Evolutionary conservation across 139 green algal genomes (phyloP).

Genomic region (Picochlorum sp.): DNA sequence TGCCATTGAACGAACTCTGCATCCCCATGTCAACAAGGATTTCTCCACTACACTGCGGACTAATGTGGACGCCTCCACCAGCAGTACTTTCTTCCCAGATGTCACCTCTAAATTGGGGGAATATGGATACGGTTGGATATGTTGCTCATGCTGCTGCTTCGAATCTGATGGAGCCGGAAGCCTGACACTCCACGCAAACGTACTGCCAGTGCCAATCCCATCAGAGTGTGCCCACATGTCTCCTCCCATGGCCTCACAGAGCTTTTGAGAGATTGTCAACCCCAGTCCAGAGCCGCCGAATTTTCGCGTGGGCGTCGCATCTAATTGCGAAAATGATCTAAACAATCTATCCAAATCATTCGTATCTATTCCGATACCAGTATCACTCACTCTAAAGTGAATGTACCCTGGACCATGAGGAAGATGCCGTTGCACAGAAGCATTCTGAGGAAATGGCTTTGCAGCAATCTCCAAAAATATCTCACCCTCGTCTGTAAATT

Average conservation of each 20-base stretch:
- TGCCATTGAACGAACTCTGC: conserved; percentile 45
- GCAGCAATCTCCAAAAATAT: conserved; percentile 60
- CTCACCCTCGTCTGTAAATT: conserved; percentile 76
- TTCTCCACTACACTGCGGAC: conserved; percentile 42
- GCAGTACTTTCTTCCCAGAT: conserved; percentile 42
- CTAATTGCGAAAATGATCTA: conserved; percentile 67
- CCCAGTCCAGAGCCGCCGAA: conserved; percentile 78
- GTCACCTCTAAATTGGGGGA: too few relatives aligned
- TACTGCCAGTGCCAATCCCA: conserved; percentile 36
- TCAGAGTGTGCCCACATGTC: conserved; percentile 60
- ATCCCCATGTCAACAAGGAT: conserved; percentile 56
- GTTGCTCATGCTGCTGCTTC: background rate
- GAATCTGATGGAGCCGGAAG: background rate
- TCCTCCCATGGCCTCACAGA: conserved; percentile 71
- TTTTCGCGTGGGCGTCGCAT: conserved; percentile 50
- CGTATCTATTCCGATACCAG: conserved; percentile 63
- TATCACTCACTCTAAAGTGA: conserved; percentile 66
- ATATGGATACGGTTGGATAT: conserved; percentile 12
- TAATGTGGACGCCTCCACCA: conserved; percentile 57
- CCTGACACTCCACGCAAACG: conserved; percentile 47
- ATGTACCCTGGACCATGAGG: conserved; percentile 13
- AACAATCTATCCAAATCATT: conserved; percentile 58
- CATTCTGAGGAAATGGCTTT: too few relatives aligned
- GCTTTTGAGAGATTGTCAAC: conserved; percentile 69
- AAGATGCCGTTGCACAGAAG: too few relatives aligned